A percentile compares a stretch with the other conserved stretches of the same genome.
Evolutionary conservation across 75 land plant species (phyloP).

Genomic region (Azolla pinnata): DNA sequence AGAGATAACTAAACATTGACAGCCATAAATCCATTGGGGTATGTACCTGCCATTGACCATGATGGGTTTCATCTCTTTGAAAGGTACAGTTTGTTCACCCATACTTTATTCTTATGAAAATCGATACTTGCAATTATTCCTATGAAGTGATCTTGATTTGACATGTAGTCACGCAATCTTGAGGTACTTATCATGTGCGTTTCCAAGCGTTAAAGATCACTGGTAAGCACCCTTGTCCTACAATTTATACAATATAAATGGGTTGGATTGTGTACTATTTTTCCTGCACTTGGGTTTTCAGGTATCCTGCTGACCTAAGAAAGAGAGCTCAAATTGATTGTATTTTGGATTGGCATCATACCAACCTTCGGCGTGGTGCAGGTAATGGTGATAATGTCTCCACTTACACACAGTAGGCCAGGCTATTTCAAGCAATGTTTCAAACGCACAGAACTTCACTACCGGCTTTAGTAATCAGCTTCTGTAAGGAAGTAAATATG

Average conservation of each 20-base stretch:
- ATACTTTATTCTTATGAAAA: too few relatives aligned
- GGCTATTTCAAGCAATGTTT: too few relatives aligned
- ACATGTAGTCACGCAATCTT: slow-evolving; percentile 78
- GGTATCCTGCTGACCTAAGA: slow-evolving; percentile 75
- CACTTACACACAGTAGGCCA: too few relatives aligned
- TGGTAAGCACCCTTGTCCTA: slow-evolving; percentile 41
- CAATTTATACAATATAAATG: slow-evolving; percentile 1
- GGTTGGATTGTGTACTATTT: slow-evolving; percentile 1
- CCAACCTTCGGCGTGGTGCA: slow-evolving; percentile 65
- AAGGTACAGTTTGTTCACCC: slow-evolving; percentile 57
- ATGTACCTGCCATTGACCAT: slow-evolving; percentile 73
- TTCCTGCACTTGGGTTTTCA: slow-evolving; percentile 14
- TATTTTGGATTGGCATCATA: slow-evolving; percentile 91
- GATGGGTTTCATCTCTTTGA: slow-evolving; percentile 73
- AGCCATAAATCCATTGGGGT: slow-evolving; percentile 70
- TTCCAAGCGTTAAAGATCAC: slow-evolving; percentile 68
- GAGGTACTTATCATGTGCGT: slow-evolving; percentile 56
- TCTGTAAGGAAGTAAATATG: too few relatives aligned
- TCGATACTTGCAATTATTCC: too few relatives aligned
- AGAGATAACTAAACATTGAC: too few relatives aligned
- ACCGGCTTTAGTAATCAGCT: too few relatives aligned
- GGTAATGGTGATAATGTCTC: too few relatives aligned
- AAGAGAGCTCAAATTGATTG: slow-evolving; percentile 68
- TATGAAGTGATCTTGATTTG: not conserved
- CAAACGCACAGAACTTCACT: too few relatives aligned